phyloP scores from a whole-genome alignment of 768 basidiomycete genomes.

The Lentinula sp. region DNA sequence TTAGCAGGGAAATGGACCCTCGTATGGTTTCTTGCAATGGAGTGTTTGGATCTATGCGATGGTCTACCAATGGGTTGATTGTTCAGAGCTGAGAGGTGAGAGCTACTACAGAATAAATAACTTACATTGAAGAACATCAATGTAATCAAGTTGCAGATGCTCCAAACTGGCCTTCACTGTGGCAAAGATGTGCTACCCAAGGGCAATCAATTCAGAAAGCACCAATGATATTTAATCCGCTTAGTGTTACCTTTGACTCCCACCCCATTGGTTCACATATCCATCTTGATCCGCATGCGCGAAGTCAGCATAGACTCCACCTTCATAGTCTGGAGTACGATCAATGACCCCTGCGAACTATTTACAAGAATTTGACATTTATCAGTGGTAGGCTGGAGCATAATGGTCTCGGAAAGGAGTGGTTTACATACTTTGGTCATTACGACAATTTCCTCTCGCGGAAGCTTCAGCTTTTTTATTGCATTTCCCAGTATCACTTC shows the following conservation, averaged over 20 bases:
- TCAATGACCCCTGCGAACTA: neutral
- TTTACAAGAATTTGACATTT: neutral
- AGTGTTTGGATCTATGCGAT: conserved; percentile 43
- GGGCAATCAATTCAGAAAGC: neutral
- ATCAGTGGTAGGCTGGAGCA: neutral
- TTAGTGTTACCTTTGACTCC: conserved; percentile 33
- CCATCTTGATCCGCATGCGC: conserved; percentile 28
- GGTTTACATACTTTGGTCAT: conserved; percentile 40
- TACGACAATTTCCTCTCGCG: conserved; percentile 48
- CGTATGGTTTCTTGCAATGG: conserved; percentile 39
- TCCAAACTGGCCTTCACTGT: conserved; percentile 35
- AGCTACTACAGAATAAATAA: neutral
- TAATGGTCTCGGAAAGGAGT: no score
- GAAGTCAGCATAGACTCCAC: neutral
- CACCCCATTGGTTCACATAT: conserved; percentile 42
- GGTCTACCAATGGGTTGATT: conserved; percentile 19
- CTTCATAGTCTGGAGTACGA: neutral
- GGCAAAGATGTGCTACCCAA: conserved; percentile 51
- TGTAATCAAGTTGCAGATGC: conserved; percentile 42
- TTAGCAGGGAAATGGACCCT: neutral
- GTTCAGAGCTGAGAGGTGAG: neutral
- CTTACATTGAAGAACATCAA: conserved; percentile 49
- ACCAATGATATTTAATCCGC: neutral
- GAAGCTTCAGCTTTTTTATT: conserved; percentile 37
- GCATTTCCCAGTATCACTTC: conserved; percentile 46